Base-by-base conservation (phyloP, 2,329 filamentous ascomycete species). In the Aspergillus chevalieri region DNA sequence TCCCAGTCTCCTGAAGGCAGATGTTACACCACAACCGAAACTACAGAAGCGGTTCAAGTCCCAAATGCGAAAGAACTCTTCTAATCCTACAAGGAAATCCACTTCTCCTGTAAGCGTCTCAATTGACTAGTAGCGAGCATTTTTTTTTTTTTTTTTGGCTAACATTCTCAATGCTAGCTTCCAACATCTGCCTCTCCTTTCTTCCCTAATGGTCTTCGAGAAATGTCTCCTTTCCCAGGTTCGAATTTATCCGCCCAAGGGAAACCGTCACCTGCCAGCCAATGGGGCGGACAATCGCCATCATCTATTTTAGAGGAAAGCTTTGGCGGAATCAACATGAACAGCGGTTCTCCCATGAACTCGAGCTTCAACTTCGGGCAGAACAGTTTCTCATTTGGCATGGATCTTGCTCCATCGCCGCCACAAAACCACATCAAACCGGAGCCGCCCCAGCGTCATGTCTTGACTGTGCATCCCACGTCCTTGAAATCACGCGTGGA, bases 401-500 rank as follows among this genome's bases (percentile, higher is more conserved):
- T 76, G 54, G 62, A 64, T 43, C 60, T 64, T 46, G 57, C 61
- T 28, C 55, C 59, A 14, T 62, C 67, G 1, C 55, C 64, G 4
- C 55, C 61, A 8, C 62, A 61, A 50, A 58, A 49, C n/a, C 59
- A 52, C 39, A 45, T 60, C 24, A 59, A 64, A 24, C 58, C 63
- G 44, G 66, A 71, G 22, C 59, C 55, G 8, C 56, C 66, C 5
- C 59, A 69, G 22, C 67, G 66, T 33, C 73, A 74, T 19, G 59
- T 69, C 46, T 67, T 88, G 36, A 79, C 78, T 10, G 81, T 88
- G 41, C 78, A 84, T 54, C 82, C 83, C 4, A 87, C 82, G 3
- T 85, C 85, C 4, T 66, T 82, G 49, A 97, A 96, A 70, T 95
- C 91, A 14, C 84, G 93, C 19, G 93, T 97, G 15, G 93, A 98